Base-by-base conservation (phyloP, 345 rosid genomes). In the Ceriops decandra region DNA sequence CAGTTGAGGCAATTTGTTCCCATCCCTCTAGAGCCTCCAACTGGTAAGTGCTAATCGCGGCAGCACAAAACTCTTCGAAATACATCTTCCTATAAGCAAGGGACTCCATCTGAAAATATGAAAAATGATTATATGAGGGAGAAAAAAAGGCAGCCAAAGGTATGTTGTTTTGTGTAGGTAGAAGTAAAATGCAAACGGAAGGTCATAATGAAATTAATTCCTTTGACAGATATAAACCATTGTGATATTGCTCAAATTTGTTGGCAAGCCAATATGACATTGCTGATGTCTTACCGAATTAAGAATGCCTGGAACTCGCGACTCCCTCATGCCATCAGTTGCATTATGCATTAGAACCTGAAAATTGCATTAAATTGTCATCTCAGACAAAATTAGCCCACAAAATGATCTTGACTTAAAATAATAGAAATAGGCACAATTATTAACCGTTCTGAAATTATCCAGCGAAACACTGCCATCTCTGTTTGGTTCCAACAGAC, bases 21-120 rank as follows among this genome's bases (percentile, higher is more conserved):
- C 99, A 95, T 67, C 79, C 87, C 68, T 88, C 92, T 27, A 77
- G 85, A 24, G 90, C 99, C 82, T 91, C 99, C 2, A 91, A 88
- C 73, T 91, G 98, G 80, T 95, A 80, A 27, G 82, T 77, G 28
- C 96, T 91, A 69, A 87, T 83, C 27, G 98, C 85, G 58, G 97
- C 99, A 4, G 97, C 97, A 75, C 96, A 95, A 79, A 95, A 95
- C 78, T 95, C 99, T 21, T 95, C 92, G 21, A 90, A 90, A 64
- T 83, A 78, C 82, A 95, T 85, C 71, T 81, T 85, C 75, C 82
- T 86, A 66, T 90, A 81, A 5, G 83, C 69, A 30, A 95, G 86
- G 16, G 86, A 81, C 62, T 90, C 93, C 96, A 95, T 85, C 99
- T 95, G 72, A 24, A 49, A 46, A 27, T 24, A 59, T 67, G 22